Percentiles rank a stretch among this genome's conserved stretches.
Evolutionary conservation across 441 rosid genomes (phyloP).

Genomic region (Arabidopsis hybrid): DNA sequence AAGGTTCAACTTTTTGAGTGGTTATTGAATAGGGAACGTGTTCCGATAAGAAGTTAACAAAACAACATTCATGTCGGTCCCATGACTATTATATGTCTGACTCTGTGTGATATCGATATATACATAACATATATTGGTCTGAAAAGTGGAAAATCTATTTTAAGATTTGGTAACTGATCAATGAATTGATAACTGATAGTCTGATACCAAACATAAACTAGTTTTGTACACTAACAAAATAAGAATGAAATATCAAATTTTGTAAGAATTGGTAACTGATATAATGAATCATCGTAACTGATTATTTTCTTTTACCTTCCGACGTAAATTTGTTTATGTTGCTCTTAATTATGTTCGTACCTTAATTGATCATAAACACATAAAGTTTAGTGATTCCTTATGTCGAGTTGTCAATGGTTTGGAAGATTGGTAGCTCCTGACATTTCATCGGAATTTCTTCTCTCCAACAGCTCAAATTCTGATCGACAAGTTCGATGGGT

Average conservation of each 20-base stretch:
- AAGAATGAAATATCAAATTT: constrained; percentile 14
- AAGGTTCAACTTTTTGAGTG: constrained; percentile 25
- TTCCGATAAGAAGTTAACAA: constrained; percentile 38
- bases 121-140: constrained; percentile 24
- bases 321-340: neutral
- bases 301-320: neutral
- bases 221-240: neutral
- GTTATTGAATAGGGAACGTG: constrained; percentile 38
- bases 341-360: neutral
- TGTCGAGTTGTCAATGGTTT: too few relatives aligned
- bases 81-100: constrained; percentile 34
- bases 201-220: neutral
- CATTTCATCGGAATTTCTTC: neutral
- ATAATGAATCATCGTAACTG: neutral
- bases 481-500: too few relatives aligned
- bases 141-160: constrained; percentile 10
- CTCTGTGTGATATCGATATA: constrained; percentile 23
- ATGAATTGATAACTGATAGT: neutral
- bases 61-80: constrained; percentile 43
- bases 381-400: too few relatives aligned
- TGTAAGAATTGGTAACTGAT: neutral
- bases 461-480: neutral
- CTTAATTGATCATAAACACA: neutral
- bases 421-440: neutral
- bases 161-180: constrained; percentile 8